Base-by-base conservation (phyloP, 768 basidiomycete species). In the Lactifluus piperatus region DNA sequence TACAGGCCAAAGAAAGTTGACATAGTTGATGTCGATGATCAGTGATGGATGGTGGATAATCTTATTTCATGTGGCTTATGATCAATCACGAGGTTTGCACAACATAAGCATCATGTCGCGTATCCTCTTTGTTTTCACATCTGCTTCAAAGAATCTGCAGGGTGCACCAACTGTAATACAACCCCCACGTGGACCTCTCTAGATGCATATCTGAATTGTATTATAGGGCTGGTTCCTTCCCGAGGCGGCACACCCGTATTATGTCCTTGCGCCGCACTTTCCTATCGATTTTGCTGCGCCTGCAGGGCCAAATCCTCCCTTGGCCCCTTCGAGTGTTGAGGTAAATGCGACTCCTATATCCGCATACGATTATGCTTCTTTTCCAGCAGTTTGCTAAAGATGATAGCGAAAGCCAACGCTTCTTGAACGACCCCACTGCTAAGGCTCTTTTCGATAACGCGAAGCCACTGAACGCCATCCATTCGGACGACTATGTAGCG, bases 1-100 rank as follows among this genome's bases (percentile, higher is more conserved):
- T 70, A 90, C 88, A 91, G 78, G 65, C 86, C 86, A 69, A 91
- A 91, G 77, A 91, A 91, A n/a, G 89, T 82, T 43, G 89, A 90
- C 89, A 91, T 91, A 32, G 51, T 53, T 18, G 49, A 52, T 16
- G 54, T 44, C 29, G 24, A 27, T 4, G 24, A 11, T 14, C 18
- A 36, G 6, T 27, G 11, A 9, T 1, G 3, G 37, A 49, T 48
- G n/a, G 20, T 43, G 20, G 32, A 16, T 18, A 26, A 39, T 41
- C 39, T 6, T 10, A 43, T 14, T 22, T 44, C 43, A 44, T 22
- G 22, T 44, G 43, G 22, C 43, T n/a, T n/a, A n/a, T n/a, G n/a
- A n/a, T n/a, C n/a, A n/a, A n/a, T n/a, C n/a, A n/a, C n/a, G n/a
- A n/a, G n/a, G n/a, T n/a, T n/a, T n/a, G n/a, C n/a, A n/a, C n/a